Evolutionary conservation across 2,329 filamentous ascomycete species (phyloP).

Genomic region (Penicillium occitanis): DNA sequence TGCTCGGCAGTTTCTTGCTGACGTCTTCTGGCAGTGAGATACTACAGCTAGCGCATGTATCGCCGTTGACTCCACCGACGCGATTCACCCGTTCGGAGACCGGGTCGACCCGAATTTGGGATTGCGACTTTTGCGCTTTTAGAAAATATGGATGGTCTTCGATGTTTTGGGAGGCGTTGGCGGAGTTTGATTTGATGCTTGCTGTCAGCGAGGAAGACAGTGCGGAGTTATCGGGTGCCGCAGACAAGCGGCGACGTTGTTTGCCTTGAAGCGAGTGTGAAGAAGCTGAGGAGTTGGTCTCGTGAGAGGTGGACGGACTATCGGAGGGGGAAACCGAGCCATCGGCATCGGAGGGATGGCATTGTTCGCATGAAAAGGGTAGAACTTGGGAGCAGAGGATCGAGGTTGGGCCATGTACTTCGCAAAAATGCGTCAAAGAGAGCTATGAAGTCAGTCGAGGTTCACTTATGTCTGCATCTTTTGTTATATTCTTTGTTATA

Average conservation of each 20-base stretch:
- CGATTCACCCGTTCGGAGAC: constrained; percentile 44
- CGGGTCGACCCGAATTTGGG: background rate
- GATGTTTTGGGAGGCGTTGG: constrained; percentile 33
- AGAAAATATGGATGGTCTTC: constrained; percentile 56
- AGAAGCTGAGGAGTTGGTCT: constrained; percentile 27
- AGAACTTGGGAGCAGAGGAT: constrained; percentile 62
- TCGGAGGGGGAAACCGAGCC: constrained; percentile 40
- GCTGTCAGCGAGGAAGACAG: constrained; percentile 32
- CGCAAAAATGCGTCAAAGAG: constrained; percentile 63
- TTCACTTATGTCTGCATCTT: background rate
- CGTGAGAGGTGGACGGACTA: constrained; percentile 38
- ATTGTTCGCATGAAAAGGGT: constrained; percentile 55
- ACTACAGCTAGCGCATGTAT: constrained; percentile 59
- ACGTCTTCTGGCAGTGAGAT: constrained; percentile 56
- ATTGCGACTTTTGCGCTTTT: constrained; percentile 18
- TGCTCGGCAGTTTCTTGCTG: constrained; percentile 54
- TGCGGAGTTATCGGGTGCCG: constrained; percentile 26
- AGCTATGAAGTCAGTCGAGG: constrained; percentile 42
- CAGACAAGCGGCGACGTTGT: constrained; percentile 19
- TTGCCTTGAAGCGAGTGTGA: constrained; percentile 21
- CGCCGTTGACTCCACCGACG: constrained; percentile 47
- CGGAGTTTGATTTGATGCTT: constrained; percentile 25
- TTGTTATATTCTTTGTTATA: background rate
- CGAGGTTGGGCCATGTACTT: constrained; percentile 62
- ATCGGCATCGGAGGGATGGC: constrained; percentile 44